Conservation (phyloP, 306 rosid genomes). For the Rubus parviflorus region DNA sequence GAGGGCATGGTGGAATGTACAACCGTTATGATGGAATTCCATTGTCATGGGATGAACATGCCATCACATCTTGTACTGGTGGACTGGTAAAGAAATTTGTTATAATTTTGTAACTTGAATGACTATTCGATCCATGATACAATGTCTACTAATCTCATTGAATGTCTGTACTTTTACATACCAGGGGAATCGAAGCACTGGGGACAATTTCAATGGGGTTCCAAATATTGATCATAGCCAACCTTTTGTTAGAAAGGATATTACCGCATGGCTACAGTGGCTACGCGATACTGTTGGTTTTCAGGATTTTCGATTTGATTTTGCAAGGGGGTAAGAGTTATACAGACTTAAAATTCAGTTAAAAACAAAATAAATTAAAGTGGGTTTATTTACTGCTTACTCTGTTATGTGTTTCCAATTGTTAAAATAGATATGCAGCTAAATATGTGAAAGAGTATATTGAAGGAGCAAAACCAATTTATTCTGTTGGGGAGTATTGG, state of each 20-base stretch:
- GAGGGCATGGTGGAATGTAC: conserved; percentile 78
- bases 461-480: conserved; percentile 79
- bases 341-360: background rate
- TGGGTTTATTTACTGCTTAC: conserved; percentile 6
- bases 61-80: conserved; percentile 83
- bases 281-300: conserved; percentile 64
- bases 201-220: conserved; percentile 76
- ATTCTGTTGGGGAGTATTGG: conserved; percentile 87
- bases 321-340: conserved; percentile 71
- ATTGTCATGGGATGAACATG: conserved; percentile 76
- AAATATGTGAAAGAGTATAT: conserved; percentile 83
- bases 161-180: conserved; percentile 7
- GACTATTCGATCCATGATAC: conserved; percentile 10
- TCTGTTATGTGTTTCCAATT: conserved; percentile 17
- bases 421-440: conserved; percentile 57
- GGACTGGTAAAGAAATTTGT: conserved; percentile 58
- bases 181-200: conserved; percentile 74
- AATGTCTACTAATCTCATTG: background rate
- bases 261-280: conserved; percentile 78
- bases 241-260: conserved; percentile 81
- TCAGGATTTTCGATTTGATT: conserved; percentile 93
- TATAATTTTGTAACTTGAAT: background rate
- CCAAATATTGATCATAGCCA: conserved; percentile 89
- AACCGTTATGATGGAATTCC: conserved; percentile 91
- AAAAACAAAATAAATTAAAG: background rate